Evolutionary conservation across 2,329 filamentous ascomycete genomes (phyloP).

Genomic region (Beauveria asiatica): DNA sequence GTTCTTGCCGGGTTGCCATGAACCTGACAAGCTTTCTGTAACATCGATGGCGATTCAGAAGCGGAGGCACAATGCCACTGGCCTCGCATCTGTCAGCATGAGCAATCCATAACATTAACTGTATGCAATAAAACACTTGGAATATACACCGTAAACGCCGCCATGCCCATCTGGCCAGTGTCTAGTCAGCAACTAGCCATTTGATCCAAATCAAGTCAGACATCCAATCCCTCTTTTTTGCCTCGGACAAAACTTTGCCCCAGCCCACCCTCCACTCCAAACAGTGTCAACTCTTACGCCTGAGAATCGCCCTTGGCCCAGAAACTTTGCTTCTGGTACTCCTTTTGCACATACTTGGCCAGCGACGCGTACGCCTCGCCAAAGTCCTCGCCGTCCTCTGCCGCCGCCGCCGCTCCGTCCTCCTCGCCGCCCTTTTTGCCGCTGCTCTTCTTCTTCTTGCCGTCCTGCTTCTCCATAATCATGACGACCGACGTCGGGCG

Average conservation of each 20-base stretch:
- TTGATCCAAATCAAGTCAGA: constrained; percentile 21
- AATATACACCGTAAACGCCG: constrained; percentile 19
- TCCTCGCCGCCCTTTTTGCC: constrained; percentile 32
- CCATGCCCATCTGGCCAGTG: constrained; percentile 25
- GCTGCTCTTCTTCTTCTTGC: constrained; percentile 36
- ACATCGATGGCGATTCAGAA: no score
- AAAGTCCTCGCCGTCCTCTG: constrained; percentile 47
- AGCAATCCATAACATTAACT: constrained; percentile 5
- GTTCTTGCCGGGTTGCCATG: no score
- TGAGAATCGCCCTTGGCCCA: constrained; percentile 34
- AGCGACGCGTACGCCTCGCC: constrained; percentile 55
- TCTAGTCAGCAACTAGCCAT: constrained; percentile 4
- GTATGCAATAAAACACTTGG: constrained; percentile 7
- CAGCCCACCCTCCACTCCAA: no score
- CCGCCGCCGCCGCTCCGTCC: constrained; percentile 27
- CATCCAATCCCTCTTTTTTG: constrained; percentile 17
- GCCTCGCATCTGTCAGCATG: neutral
- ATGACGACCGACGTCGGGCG: constrained; percentile 94
- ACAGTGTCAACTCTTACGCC: constrained; percentile 12
- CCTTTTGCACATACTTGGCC: constrained; percentile 58
- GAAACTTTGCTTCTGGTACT: constrained; percentile 49
- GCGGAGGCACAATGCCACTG: no score
- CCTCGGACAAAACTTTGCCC: neutral
- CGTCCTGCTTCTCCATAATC: constrained; percentile 54
- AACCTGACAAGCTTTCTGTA: no score